Base-by-base conservation (phyloP, 176 grass and related monocot species). In the Aegilops umbellulata region DNA sequence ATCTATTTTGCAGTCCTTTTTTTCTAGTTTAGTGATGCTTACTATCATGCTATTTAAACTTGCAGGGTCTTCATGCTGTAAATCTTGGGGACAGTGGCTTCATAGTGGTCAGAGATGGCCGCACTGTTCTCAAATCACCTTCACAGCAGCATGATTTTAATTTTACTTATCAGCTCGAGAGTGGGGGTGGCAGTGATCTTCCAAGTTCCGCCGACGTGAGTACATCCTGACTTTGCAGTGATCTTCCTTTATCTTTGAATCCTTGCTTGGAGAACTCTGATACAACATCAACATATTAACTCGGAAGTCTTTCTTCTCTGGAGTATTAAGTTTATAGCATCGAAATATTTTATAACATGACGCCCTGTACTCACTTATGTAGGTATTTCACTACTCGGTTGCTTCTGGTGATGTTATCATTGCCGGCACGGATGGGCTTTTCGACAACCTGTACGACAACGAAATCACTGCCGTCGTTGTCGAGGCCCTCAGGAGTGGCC, bases 81-180 rank as follows among this genome's bases (percentile, higher is more conserved):
- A 99, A 99, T 77, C 90, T 99, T 74, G 97, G 97, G 22, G 97
- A 99, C 70, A 99, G 97, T 49, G 97, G 97, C 36, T 99, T 99
- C 27, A 66, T 99, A 69, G 90, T 97, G 46, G 89, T 99, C 76
- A 91, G 97, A 68, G 94, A 97, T 90, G 94, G 97, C 4, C 90
- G 87, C 55, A 99, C 94, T 47, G 74, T 99, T 86, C 92, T 94
- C 22, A 96, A 83, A 42, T 99, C 97, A 53, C 97, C 97, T 74
- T 88, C 89, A 11, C 97, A 99, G 62, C 97, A 99, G 69, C 97
- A 99, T 90, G 97, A 99, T 83, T 99, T 99, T 85, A 99, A 99
- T 89, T 93, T 99, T 57, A 99, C 97, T 79, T 99, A 94, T 81
- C 97, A 99, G 87, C 97, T 99, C 10, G 97, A 99, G 89, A 87